These are phyloP conservation scores for Eimeria sp. DNA, from an alignment of 169 alveolate species.

Conservation along the genomic window DNA sequence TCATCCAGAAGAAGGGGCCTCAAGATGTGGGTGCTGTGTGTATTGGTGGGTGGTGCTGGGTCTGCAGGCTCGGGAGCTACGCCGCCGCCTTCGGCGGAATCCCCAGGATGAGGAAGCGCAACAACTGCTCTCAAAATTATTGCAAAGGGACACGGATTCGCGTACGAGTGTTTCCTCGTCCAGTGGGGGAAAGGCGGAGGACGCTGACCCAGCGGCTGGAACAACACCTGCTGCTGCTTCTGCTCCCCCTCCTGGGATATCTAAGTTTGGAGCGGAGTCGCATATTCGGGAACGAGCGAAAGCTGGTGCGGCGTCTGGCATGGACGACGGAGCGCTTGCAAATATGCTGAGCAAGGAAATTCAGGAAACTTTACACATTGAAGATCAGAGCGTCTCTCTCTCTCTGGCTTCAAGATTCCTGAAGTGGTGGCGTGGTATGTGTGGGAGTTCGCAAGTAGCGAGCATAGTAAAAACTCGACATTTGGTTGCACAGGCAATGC, in stretches of 20 bases:
- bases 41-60: not conserved
- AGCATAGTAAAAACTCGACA: too few relatives aligned
- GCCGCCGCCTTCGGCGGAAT: constrained; percentile 75
- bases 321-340: constrained; percentile 59
- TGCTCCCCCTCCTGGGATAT: not conserved
- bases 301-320: not conserved
- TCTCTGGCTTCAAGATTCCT: constrained; percentile 41
- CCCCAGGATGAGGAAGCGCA: constrained; percentile 75
- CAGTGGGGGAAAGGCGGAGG: constrained; percentile 36
- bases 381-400: constrained; percentile 27
- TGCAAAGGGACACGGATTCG: constrained; percentile 48
- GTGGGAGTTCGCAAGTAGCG: not conserved
- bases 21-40: not conserved
- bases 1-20: not conserved
- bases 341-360: constrained; percentile 73
- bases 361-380: constrained; percentile 68
- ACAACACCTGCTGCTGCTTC: constrained; percentile 62
- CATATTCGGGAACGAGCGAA: not conserved
- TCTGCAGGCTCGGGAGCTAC: constrained; percentile 72
- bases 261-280: constrained; percentile 23
- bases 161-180: constrained; percentile 12
- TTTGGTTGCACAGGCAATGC: not conserved
- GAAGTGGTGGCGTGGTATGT: constrained; percentile 68
- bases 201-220: not conserved
- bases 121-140: constrained; percentile 33